Evolutionary conservation across 495 filamentous ascomycete species (phyloP).

Genomic region (Daldinia loculata): DNA sequence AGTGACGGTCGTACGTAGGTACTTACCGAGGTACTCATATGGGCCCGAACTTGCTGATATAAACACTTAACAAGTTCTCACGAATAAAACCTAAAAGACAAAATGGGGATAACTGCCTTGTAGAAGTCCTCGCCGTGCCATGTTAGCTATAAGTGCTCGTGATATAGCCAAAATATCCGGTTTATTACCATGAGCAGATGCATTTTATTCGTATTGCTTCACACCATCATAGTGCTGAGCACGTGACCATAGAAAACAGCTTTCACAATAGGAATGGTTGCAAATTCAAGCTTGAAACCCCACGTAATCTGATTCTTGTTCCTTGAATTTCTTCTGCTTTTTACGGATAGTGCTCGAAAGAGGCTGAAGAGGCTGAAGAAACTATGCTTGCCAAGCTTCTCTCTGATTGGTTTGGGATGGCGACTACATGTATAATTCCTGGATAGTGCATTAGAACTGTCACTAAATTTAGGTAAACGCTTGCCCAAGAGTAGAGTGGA

Average conservation of each 20-base stretch:
- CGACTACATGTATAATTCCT: background rate
- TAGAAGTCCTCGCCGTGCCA: background rate
- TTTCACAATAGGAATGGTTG: too few relatives aligned
- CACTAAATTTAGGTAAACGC: too few relatives aligned
- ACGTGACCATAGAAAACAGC: background rate
- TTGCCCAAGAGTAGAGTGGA: background rate
- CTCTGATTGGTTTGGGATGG: slow-evolving; percentile 4
- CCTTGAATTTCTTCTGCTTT: background rate
- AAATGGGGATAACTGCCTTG: background rate
- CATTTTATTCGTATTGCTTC: background rate
- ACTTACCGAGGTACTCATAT: too few relatives aligned
- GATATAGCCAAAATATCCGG: background rate
- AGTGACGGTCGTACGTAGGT: too few relatives aligned
- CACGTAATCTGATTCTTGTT: background rate
- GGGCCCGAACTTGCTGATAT: too few relatives aligned
- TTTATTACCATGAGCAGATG: background rate
- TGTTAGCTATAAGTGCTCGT: background rate
- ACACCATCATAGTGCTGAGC: background rate
- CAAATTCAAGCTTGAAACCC: background rate
- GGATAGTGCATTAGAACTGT: background rate
- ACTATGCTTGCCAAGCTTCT: slow-evolving; percentile 6
- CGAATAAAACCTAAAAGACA: background rate
- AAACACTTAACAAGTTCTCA: too few relatives aligned
- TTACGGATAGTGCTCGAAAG: background rate
- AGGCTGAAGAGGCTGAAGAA: slow-evolving; percentile 25